Conservation (phyloP, 1,284 basidiomycete genomes). For the Cryptococcus amylolentus region DNA sequence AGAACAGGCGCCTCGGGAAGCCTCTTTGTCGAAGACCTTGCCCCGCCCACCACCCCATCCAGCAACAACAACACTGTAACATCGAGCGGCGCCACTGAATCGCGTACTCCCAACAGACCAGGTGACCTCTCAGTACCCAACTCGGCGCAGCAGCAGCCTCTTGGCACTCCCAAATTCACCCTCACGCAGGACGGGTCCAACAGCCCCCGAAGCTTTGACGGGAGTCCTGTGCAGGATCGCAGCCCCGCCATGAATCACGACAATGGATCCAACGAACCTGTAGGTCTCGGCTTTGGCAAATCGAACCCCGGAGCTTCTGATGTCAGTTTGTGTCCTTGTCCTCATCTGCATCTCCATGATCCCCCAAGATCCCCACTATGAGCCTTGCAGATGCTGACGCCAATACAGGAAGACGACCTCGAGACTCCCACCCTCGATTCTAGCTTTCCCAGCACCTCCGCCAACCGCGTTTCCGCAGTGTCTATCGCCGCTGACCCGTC, state of each 20-base stretch:
- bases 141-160: slow-evolving; percentile 1
- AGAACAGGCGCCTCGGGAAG: slow-evolving; percentile 10
- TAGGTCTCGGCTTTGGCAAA: neutral
- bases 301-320: neutral
- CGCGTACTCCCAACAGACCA: slow-evolving; percentile 5
- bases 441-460: neutral
- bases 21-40: slow-evolving; percentile 28
- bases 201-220: slow-evolving; percentile 22
- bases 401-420: neutral
- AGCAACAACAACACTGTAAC: neutral
- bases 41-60: neutral
- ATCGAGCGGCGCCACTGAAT: neutral
- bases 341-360: neutral
- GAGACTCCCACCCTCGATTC: neutral
- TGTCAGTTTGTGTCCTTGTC: neutral
- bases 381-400: neutral
- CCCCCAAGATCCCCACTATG: neutral
- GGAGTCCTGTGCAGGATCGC: slow-evolving; percentile 1
- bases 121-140: slow-evolving; percentile 6
- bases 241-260: slow-evolving; percentile 15
- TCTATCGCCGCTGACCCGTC: neutral
- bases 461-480: neutral
- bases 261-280: neutral
- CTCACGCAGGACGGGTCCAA: slow-evolving; percentile 35
- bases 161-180: slow-evolving; percentile 34